These are phyloP conservation scores for Epichloe uncinata DNA, from an alignment of 2,329 filamentous ascomycete species.

Conservation along the genomic window DNA sequence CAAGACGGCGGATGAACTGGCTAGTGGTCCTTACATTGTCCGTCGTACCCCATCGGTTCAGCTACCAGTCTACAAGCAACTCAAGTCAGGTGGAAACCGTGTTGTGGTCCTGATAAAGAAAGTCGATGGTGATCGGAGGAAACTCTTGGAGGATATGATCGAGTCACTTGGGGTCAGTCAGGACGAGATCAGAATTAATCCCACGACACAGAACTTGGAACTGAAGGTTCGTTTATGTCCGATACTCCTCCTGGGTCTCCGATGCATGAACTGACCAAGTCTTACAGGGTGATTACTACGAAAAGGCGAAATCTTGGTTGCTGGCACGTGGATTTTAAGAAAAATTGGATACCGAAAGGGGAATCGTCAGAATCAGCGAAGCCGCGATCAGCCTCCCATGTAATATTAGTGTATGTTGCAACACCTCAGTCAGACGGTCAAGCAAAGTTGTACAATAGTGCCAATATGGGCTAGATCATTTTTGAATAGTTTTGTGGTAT, in stretches of 20 bases:
- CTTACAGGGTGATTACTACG: slow-evolving; percentile 20
- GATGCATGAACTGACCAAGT: slow-evolving; percentile 1
- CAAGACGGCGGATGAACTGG: slow-evolving; percentile 18
- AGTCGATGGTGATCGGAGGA: slow-evolving; percentile 57
- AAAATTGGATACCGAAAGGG: background rate
- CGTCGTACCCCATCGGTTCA: slow-evolving; percentile 56
- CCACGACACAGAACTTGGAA: slow-evolving; percentile 58
- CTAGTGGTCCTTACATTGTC: slow-evolving; percentile 49
- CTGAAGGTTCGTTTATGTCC: slow-evolving; percentile 47
- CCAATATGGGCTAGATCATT: slow-evolving; percentile 2
- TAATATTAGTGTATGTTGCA: slow-evolving; percentile 5
- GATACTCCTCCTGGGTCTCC: background rate
- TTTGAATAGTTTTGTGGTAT: slow-evolving; percentile 8
- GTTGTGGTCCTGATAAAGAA: slow-evolving; percentile 65
- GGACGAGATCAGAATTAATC: slow-evolving; percentile 39
- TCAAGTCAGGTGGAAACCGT: slow-evolving; percentile 63
- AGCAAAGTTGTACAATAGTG: slow-evolving; percentile 8
- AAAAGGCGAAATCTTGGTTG: slow-evolving; percentile 19
- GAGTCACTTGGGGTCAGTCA: slow-evolving; percentile 41
- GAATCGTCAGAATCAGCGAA: background rate
- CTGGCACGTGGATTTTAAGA: slow-evolving; percentile 22
- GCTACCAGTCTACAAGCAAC: slow-evolving; percentile 62
- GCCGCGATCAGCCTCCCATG: background rate
- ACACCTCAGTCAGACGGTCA: background rate
- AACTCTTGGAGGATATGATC: slow-evolving; percentile 50